phyloP scores from a whole-genome alignment of 1,284 basidiomycete species.

The Moesziomyces sp. region DNA sequence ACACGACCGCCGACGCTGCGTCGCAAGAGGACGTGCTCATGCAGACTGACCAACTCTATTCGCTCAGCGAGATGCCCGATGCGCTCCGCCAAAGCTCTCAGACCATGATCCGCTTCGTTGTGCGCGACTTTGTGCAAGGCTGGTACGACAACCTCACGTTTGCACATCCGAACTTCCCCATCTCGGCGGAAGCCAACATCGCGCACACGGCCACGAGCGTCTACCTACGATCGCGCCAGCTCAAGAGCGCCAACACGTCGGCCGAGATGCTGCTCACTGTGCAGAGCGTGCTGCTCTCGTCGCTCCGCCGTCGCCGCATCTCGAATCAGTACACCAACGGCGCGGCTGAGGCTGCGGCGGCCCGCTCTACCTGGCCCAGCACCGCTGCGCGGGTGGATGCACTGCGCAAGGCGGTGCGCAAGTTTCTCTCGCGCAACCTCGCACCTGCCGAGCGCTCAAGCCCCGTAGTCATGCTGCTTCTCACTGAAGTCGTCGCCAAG shows the following conservation, averaged over 20 bases:
- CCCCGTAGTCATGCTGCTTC: conserved; percentile 45
- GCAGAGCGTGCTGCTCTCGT: conserved; percentile 54
- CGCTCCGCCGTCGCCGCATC: conserved; percentile 39
- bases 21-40: conserved; percentile 10
- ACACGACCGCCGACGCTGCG: background rate
- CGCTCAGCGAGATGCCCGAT: conserved; percentile 38
- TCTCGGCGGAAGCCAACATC: conserved; percentile 50
- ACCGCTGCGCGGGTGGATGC: conserved; percentile 51
- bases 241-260: conserved; percentile 48
- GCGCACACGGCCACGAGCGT: conserved; percentile 50
- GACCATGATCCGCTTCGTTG: conserved; percentile 43
- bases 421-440: conserved; percentile 52
- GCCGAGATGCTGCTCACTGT: conserved; percentile 56
- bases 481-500: conserved; percentile 57
- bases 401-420: conserved; percentile 49
- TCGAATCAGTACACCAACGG: conserved; percentile 6
- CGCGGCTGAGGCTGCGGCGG: conserved; percentile 9
- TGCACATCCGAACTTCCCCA: conserved; percentile 53
- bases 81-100: conserved; percentile 40
- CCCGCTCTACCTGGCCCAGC: conserved; percentile 42
- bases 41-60: conserved; percentile 19
- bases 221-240: conserved; percentile 36
- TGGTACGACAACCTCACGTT: conserved; percentile 61
- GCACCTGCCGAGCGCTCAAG: conserved; percentile 41
- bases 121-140: conserved; percentile 57